Percentiles rank a stretch among this genome's conserved stretches.
Evolutionary conservation across 2,329 filamentous ascomycete genomes (phyloP).

Genomic region (Neofusicoccum cordaticola): DNA sequence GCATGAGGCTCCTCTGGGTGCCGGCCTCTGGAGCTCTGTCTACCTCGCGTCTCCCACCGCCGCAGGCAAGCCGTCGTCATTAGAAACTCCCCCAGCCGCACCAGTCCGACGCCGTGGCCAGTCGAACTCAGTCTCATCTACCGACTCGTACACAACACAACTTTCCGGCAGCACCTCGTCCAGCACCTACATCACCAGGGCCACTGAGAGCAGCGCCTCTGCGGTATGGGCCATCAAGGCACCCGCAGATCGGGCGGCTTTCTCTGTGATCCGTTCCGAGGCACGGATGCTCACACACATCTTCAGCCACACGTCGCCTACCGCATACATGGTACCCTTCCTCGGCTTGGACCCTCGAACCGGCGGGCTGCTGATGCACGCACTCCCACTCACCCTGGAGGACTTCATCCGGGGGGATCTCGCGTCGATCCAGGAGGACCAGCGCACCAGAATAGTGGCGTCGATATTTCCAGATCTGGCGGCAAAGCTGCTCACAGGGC

Average conservation of each 20-base stretch:
- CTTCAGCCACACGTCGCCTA: conserved; percentile 20
- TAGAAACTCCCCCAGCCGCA: conserved; percentile 15
- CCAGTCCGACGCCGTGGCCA: not conserved
- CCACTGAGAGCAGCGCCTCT: not conserved
- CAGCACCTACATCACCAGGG: conserved; percentile 26
- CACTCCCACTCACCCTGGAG: conserved; percentile 34
- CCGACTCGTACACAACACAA: conserved; percentile 4
- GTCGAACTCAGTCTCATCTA: conserved; percentile 8
- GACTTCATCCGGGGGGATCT: conserved; percentile 29
- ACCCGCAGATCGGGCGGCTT: conserved; percentile 30
- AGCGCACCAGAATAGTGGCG: conserved; percentile 36
- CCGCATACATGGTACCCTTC: conserved; percentile 31
- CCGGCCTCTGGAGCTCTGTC: conserved; percentile 37
- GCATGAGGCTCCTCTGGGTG: conserved; percentile 29
- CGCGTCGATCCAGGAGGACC: not conserved
- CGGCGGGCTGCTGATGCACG: conserved; percentile 31
- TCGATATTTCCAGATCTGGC: conserved; percentile 41
- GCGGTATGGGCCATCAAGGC: conserved; percentile 33
- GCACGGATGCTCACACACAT: conserved; percentile 34
- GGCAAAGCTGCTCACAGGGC: conserved; percentile 37
- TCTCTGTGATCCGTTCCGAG: conserved; percentile 31
- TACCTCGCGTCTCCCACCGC: conserved; percentile 28
- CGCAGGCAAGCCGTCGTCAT: not conserved
- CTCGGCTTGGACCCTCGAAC: conserved; percentile 32
- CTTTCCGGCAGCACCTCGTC: conserved; percentile 2